Conservation (phyloP, 805 yeast species). For the Brettanomyces sp. region DNA sequence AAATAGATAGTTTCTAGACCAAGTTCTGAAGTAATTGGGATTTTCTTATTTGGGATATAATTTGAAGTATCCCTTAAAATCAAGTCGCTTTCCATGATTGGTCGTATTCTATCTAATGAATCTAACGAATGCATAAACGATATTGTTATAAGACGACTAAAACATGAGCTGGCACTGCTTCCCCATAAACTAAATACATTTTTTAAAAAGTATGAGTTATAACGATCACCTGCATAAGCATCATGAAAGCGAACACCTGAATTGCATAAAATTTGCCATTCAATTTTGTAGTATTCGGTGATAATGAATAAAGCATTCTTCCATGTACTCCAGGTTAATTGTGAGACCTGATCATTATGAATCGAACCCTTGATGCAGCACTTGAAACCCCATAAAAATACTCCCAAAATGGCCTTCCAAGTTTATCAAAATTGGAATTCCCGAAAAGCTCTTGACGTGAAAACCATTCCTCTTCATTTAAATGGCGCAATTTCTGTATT, state of each 20-base stretch:
- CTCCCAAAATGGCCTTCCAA: constrained; percentile 3
- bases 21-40: not conserved
- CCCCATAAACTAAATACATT: constrained; percentile 1
- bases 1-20: constrained; percentile 2
- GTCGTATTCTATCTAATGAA: constrained; percentile 1
- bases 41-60: not conserved
- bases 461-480: constrained; percentile 1
- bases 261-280: not conserved
- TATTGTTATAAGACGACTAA: not conserved
- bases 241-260: not conserved
- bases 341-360: not conserved
- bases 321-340: constrained; percentile 2
- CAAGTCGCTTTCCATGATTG: constrained; percentile 2
- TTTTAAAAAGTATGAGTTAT: not conserved
- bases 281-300: not conserved
- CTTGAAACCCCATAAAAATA: constrained; percentile 4
- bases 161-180: not conserved
- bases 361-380: constrained; percentile 1
- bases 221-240: not conserved
- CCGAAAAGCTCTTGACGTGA: constrained; percentile 1
- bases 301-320: constrained; percentile 1
- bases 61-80: not conserved
- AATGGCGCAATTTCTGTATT: not conserved
- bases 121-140: not conserved
- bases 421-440: constrained; percentile 1